A percentile compares a stretch with the other conserved stretches of the same genome.
These are phyloP conservation scores for Microthlaspi erraticum DNA, from an alignment of 345 rosid genomes.

Conservation along the genomic window DNA sequence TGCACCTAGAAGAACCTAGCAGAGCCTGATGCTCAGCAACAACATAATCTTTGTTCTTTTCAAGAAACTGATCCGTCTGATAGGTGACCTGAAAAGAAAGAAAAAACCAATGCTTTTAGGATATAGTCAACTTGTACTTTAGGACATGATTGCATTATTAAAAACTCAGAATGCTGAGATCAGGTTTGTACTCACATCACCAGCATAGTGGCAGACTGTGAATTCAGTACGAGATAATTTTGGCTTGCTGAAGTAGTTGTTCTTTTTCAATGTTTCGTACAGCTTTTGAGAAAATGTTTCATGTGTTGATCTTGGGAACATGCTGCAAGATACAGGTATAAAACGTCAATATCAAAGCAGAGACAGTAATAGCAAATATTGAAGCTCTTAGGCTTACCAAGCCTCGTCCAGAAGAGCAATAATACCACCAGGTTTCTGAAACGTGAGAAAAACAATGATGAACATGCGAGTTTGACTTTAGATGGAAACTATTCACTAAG, in stretches of 20 bases:
- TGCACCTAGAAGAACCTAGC: constrained; percentile 77
- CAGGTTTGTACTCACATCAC: constrained; percentile 72
- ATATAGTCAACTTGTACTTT: background rate
- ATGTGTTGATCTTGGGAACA: constrained; percentile 98
- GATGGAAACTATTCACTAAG: constrained; percentile 11
- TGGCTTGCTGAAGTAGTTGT: constrained; percentile 89
- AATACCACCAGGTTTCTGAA: constrained; percentile 97
- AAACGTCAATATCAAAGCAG: constrained; percentile 28
- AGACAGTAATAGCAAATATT: constrained; percentile 20
- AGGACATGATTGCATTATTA: constrained; percentile 18
- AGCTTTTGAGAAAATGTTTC: constrained; percentile 95
- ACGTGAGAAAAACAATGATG: constrained; percentile 28
- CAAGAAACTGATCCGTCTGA: constrained; percentile 90
- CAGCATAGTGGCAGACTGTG: constrained; percentile 96
- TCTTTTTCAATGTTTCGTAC: constrained; percentile 80
- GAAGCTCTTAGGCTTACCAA: constrained; percentile 65
- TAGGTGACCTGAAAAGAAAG: constrained; percentile 77
- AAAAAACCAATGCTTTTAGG: constrained; percentile 23
- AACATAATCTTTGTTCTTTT: constrained; percentile 96
- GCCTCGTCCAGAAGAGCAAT: constrained; percentile 97
- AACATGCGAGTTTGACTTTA: constrained; percentile 14
- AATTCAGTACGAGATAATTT: constrained; percentile 90
- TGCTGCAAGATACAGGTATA: constrained; percentile 56
- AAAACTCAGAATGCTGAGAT: constrained; percentile 7
- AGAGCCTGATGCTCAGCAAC: constrained; percentile 97